Evolutionary conservation across 2,329 filamentous ascomycete genomes (phyloP).

Genomic region (Didymella sp.): DNA sequence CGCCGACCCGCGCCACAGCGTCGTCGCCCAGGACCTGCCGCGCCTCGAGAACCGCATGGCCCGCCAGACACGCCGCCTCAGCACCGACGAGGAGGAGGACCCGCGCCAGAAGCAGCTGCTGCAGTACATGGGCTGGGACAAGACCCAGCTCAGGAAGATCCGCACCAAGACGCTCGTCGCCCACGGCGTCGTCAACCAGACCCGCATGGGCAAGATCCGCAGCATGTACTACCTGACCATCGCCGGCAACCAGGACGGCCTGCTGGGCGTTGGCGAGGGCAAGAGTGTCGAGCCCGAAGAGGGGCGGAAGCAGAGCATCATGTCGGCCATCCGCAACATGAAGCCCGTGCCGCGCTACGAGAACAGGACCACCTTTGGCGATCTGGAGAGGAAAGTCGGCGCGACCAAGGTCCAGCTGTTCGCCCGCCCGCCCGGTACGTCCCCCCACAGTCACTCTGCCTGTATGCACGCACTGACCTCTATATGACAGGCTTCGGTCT

Average conservation of each 20-base stretch:
- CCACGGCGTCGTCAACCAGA: slow-evolving; percentile 87
- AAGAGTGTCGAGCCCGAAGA: slow-evolving; percentile 79
- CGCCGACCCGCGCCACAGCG: slow-evolving; percentile 54
- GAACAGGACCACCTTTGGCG: slow-evolving; percentile 87
- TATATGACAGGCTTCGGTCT: slow-evolving; percentile 91
- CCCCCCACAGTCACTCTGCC: too few species aligned
- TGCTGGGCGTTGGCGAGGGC: slow-evolving; percentile 87
- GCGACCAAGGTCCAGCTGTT: slow-evolving; percentile 85
- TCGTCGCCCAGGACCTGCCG: slow-evolving; percentile 61
- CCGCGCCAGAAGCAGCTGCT: slow-evolving; percentile 60
- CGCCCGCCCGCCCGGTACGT: slow-evolving; percentile 84
- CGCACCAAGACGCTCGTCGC: slow-evolving; percentile 74
- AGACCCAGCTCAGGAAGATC: slow-evolving; percentile 59
- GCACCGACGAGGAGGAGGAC: slow-evolving; percentile 52
- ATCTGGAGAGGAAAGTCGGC: slow-evolving; percentile 82
- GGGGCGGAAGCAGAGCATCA: slow-evolving; percentile 73
- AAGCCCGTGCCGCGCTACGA: slow-evolving; percentile 91
- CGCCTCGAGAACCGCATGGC: slow-evolving; percentile 51
- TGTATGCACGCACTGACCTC: not conserved
- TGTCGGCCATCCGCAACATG: slow-evolving; percentile 90
- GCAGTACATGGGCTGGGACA: slow-evolving; percentile 63
- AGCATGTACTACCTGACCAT: slow-evolving; percentile 78
- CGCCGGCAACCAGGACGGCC: slow-evolving; percentile 84
- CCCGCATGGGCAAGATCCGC: slow-evolving; percentile 90
- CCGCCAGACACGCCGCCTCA: slow-evolving; percentile 39